Percentiles rank a stretch among this genome's conserved stretches.
Evolutionary conservation across 1,284 basidiomycete genomes (phyloP).

Genomic region (Inonotus obliquus): DNA sequence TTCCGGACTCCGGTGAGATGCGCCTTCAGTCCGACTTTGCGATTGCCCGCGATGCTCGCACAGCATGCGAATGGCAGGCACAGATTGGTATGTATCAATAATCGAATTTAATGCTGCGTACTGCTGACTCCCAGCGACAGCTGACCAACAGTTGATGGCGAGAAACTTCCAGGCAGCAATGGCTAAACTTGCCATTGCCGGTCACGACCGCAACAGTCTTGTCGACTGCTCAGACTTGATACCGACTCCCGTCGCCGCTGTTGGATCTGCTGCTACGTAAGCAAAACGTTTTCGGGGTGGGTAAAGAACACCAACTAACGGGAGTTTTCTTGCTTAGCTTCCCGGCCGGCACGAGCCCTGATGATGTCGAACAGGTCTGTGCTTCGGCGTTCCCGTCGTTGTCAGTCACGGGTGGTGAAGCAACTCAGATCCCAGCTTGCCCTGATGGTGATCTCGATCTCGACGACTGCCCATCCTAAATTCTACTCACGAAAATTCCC

Average conservation of each 20-base stretch:
- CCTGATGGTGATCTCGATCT: constrained; percentile 16
- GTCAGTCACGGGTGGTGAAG: constrained; percentile 3
- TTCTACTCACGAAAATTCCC: background rate
- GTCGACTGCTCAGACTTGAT: constrained; percentile 20
- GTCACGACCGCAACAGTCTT: constrained; percentile 22
- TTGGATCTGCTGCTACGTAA: constrained; percentile 6
- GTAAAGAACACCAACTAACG: background rate
- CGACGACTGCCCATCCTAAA: constrained; percentile 17
- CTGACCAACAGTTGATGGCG: constrained; percentile 28
- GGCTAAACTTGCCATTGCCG: constrained; percentile 21
- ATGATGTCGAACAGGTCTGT: constrained; percentile 17
- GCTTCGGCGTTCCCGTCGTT: constrained; percentile 13
- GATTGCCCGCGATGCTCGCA: constrained; percentile 19
- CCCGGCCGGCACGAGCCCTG: constrained; percentile 15
- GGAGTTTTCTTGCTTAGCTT: constrained; percentile 4
- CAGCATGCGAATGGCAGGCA: constrained; percentile 20
- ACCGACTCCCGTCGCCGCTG: constrained; percentile 2
- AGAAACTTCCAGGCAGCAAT: constrained; percentile 23
- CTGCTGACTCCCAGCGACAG: constrained; percentile 20
- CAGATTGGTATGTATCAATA: constrained; percentile 13
- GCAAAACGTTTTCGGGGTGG: background rate
- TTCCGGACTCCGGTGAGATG: constrained; percentile 13
- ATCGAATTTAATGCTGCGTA: constrained; percentile 22
- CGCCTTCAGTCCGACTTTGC: constrained; percentile 18
- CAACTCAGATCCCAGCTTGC: constrained; percentile 16